Percentiles rank a stretch among this genome's conserved stretches.
phyloP scores from a whole-genome alignment of 2,329 filamentous ascomycete species.

The Cordyceps tenuipes region DNA sequence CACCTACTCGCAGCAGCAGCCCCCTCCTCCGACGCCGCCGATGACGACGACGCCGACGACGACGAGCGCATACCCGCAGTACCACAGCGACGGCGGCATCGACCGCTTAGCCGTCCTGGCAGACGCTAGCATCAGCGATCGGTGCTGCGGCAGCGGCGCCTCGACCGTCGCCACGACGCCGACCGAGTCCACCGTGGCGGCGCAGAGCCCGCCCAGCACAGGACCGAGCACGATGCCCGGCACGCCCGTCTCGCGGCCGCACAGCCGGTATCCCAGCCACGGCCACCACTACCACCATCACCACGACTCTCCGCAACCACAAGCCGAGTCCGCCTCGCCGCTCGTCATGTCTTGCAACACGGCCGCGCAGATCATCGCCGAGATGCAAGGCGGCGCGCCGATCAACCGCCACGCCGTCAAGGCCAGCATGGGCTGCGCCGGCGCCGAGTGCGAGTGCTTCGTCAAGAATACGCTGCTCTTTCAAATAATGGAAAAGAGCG shows the following conservation, averaged over 20 bases:
- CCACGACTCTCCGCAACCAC: neutral
- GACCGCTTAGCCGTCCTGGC: slow-evolving; percentile 32
- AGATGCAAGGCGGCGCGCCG: slow-evolving; percentile 28
- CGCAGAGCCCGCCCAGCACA: slow-evolving; percentile 8
- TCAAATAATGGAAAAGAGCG: slow-evolving; percentile 12
- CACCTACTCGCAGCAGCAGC: neutral
- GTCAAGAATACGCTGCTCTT: slow-evolving; percentile 14
- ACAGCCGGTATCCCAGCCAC: slow-evolving; percentile 1
- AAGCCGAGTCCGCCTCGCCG: slow-evolving; percentile 15
- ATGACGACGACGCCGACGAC: neutral
- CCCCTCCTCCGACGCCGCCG: neutral
- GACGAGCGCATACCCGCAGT: neutral
- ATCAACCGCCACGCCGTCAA: slow-evolving; percentile 17
- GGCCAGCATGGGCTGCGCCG: slow-evolving; percentile 23
- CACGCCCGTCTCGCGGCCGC: slow-evolving; percentile 4
- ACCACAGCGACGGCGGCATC: slow-evolving; percentile 9
- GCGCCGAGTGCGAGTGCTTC: slow-evolving; percentile 12
- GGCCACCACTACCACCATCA: neutral
- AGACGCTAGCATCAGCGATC: slow-evolving; percentile 27
- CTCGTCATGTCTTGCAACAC: slow-evolving; percentile 28
- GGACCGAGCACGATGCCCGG: slow-evolving; percentile 11
- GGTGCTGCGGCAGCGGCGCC: slow-evolving; percentile 15
- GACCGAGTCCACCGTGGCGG: neutral
- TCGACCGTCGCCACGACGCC: slow-evolving; percentile 1
- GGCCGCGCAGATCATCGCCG: slow-evolving; percentile 30